phyloP scores from a whole-genome alignment of 140 eudicot genomes.

The Anethum foeniculum region DNA sequence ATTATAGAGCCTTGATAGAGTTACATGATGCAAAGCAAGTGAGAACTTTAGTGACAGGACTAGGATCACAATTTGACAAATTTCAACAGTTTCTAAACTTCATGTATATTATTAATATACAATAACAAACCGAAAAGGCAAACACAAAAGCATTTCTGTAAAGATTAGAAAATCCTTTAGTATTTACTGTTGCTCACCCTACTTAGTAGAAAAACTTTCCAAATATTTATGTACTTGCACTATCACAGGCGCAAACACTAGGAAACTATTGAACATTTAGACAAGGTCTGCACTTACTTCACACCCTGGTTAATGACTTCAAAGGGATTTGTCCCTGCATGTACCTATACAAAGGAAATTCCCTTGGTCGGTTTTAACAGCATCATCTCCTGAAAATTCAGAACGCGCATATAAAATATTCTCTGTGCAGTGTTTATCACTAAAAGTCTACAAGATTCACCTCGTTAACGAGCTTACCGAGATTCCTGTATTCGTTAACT shows the following conservation, averaged over 20 bases:
- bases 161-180: background rate
- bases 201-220: background rate
- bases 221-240: background rate
- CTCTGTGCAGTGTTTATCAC: background rate
- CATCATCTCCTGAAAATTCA: conserved; percentile 56
- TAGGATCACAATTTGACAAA: background rate
- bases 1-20: background rate
- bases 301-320: conserved; percentile 74
- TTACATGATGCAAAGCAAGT: background rate
- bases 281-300: conserved; percentile 43
- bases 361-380: conserved; percentile 68
- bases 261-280: background rate
- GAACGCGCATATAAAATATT: background rate
- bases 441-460: no score
- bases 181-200: background rate
- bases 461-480: no score
- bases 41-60: background rate
- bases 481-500: background rate
- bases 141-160: background rate
- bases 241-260: background rate
- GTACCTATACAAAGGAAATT: conserved; percentile 66
- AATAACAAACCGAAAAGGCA: background rate
- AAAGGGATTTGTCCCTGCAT: conserved; percentile 83
- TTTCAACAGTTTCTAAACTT: background rate
- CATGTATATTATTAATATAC: background rate